These are phyloP conservation scores for Plectosphaerella plurivora DNA, from an alignment of 2,329 filamentous ascomycete genomes.

Conservation along the genomic window DNA sequence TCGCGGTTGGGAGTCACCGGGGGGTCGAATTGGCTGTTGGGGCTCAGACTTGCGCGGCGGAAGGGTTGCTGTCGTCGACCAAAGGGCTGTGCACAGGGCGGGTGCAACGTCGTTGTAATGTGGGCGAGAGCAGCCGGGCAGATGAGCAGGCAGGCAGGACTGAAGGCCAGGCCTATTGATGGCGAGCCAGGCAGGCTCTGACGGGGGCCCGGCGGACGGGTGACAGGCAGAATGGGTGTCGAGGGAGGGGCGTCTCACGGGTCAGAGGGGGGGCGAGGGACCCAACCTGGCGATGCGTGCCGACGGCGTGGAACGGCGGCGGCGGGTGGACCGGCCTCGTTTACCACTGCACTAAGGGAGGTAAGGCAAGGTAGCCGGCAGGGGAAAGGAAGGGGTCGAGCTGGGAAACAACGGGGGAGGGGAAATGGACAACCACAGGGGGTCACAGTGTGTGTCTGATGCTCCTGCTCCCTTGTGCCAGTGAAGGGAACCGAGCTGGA, in stretches of 20 bases:
- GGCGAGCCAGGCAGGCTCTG: background rate
- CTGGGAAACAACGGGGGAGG: background rate
- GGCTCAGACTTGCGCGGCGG: background rate
- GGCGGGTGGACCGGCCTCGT: background rate
- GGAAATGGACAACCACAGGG: too few relatives aligned
- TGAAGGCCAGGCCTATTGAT: background rate
- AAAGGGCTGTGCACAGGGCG: background rate
- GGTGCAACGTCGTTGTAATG: background rate
- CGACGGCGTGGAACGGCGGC: background rate
- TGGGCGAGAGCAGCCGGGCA: too few relatives aligned
- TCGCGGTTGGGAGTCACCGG: too few relatives aligned
- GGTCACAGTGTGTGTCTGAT: too few relatives aligned
- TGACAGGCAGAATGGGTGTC: background rate
- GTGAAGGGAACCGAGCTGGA: too few relatives aligned
- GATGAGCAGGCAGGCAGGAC: too few relatives aligned
- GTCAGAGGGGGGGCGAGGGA: background rate
- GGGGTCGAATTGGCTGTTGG: conserved; percentile 4
- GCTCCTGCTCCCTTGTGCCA: too few relatives aligned
- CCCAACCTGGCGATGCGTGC: background rate
- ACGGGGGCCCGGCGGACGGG: background rate
- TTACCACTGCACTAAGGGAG: background rate
- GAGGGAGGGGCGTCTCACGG: too few relatives aligned
- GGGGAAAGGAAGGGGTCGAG: background rate
- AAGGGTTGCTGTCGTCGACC: background rate
- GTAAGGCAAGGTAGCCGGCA: too few relatives aligned